Evolutionary conservation across 164 flowering plant species (phyloP).

Genomic region (Chimonanthus praecox): DNA sequence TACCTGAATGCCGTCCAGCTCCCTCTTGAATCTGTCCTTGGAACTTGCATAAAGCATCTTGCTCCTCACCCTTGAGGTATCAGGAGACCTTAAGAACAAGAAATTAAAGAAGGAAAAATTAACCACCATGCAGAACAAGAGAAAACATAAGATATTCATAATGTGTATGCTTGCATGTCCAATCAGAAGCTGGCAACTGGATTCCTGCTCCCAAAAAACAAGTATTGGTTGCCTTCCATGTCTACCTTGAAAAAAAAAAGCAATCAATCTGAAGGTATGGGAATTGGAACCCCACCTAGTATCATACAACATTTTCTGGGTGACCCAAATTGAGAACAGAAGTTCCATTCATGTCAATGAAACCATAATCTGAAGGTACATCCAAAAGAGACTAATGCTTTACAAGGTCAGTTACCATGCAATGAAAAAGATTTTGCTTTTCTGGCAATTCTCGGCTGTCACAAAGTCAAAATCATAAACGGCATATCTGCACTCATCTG

Average conservation of each 20-base stretch:
- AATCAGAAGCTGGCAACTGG: background rate
- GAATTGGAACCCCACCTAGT: background rate
- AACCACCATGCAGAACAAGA: background rate
- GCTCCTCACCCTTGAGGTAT: conserved; percentile 48
- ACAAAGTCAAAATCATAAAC: conserved; percentile 50
- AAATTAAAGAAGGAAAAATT: background rate
- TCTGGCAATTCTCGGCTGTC: conserved; percentile 53
- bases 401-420: conserved; percentile 38
- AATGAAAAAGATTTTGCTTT: conserved; percentile 76
- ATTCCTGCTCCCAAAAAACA: too few species aligned
- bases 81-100: conserved; percentile 43
- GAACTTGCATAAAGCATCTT: conserved; percentile 53
- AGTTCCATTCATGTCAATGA: background rate
- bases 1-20: conserved; percentile 40
- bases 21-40: conserved; percentile 45
- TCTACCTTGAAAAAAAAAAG: background rate
- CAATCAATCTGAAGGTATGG: background rate
- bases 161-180: background rate
- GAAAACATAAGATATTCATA: too few species aligned
- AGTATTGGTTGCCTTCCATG: background rate
- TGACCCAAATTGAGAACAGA: background rate
- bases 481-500: conserved; percentile 42
- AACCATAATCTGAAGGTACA: background rate
- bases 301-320: background rate
- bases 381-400: background rate